Evolutionary conservation across 1,284 basidiomycete genomes (phyloP).

Genomic region (Cryptococcus depauperatus): DNA sequence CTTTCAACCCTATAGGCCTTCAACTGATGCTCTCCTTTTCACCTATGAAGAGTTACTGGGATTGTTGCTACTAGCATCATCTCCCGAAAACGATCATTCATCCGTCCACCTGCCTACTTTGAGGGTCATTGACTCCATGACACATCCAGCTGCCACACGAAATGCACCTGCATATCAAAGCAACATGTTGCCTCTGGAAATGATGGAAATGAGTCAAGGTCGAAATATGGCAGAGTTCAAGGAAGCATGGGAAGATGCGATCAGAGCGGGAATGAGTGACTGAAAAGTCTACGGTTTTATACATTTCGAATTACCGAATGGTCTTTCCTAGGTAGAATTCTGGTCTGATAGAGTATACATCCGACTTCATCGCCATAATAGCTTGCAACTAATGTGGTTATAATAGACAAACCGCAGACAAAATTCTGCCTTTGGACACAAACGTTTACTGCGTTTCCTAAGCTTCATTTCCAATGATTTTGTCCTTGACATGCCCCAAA

Average conservation of each 20-base stretch:
- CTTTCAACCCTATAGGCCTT: slow-evolving; percentile 77
- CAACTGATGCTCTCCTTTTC: slow-evolving; percentile 81
- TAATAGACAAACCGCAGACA: too few species aligned
- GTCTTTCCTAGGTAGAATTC: background rate
- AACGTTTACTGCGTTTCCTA: background rate
- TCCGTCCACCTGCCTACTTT: slow-evolving; percentile 49
- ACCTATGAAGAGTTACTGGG: slow-evolving; percentile 65
- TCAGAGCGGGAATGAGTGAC: slow-evolving; percentile 23
- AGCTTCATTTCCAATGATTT: background rate
- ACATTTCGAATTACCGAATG: background rate
- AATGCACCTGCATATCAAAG: slow-evolving; percentile 69
- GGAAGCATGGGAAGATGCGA: slow-evolving; percentile 35
- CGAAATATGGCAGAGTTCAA: slow-evolving; percentile 63
- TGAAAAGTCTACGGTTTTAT: background rate
- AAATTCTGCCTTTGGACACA: too few species aligned
- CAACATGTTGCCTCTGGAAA: slow-evolving; percentile 89
- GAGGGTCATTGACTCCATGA: slow-evolving; percentile 61
- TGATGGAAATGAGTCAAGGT: slow-evolving; percentile 67
- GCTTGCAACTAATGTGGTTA: too few species aligned
- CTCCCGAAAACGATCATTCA: background rate
- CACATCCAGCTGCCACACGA: slow-evolving; percentile 57
- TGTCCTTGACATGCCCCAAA: slow-evolving; percentile 4
- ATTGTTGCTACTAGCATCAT: slow-evolving; percentile 34
- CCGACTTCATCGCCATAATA: too few species aligned
- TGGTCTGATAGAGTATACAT: background rate